Base-by-base conservation (phyloP, 2,329 filamentous ascomycete genomes). In the Purpureocillium lavendulum region DNA sequence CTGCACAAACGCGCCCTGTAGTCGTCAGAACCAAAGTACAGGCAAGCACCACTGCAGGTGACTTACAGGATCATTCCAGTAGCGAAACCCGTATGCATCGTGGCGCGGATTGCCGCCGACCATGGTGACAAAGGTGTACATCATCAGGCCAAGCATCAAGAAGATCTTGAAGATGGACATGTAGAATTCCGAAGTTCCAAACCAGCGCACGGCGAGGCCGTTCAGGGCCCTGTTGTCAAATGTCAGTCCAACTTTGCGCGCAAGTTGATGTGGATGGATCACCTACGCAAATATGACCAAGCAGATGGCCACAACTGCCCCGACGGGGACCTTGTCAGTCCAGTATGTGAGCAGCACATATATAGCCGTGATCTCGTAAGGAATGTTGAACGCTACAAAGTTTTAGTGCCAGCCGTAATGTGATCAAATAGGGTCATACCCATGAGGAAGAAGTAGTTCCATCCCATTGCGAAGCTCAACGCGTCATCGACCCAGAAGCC, bases 21-120 rank as follows among this genome's bases (percentile, higher is more conserved):
- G 10, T 6, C 5, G 21, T 26, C 21, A 26, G 21, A 6, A 26
- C 21, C 5, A 10, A 5, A 6, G 21, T 26, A 5, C 5, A 26
- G 5, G 21, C 21, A 5, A 10, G 21, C 21, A 10, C 21, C 6
- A 10, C 10, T 26, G 21, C 21, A 6, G 21, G 5, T 10, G 21
- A 26, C 5, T 26, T 26, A 26, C 79, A 0, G 80, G 80, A 30
- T 75, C 62, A 33, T 66, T 73, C 78, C 82, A 87, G 55, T 83
- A 83, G 34, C 70, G 60, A 54, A 84, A 84, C 1, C 82, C 81
- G 39, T 78, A 70, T 2, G 71, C 66, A 15, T 74, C 66, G 2
- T 67, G 66, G 3, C 73, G 69, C 0, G 77, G 71, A 4, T 75
- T 70, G 28, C 77, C 78, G 11, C 78, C 78, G 0, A 77, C 63